phyloP scores from a whole-genome alignment of 169 alveolate genomes.

The Cryptosporidium xiaoi region DNA sequence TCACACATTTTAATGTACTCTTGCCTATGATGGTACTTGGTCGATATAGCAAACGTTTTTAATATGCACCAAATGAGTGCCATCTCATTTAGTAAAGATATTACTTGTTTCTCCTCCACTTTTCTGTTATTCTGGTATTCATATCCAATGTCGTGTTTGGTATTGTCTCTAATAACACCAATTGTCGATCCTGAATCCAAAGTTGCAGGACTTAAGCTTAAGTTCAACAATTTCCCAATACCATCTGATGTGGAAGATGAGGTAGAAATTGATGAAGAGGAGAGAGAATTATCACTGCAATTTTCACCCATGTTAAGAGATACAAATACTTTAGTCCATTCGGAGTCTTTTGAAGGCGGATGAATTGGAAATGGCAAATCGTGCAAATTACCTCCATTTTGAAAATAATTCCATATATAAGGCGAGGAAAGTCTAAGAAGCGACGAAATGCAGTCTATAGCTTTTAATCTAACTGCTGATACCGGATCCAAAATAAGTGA shows the following conservation, averaged over 20 bases:
- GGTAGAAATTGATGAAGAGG: constrained; percentile 15
- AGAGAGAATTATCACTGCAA: not conserved
- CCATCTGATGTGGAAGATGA: not conserved
- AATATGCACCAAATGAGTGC: constrained; percentile 71
- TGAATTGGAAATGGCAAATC: constrained; percentile 48
- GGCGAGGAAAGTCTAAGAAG: constrained; percentile 70
- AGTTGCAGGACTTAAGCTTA: not conserved
- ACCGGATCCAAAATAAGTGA: constrained; percentile 61
- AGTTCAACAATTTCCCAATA: not conserved
- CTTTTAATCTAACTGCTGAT: constrained; percentile 46
- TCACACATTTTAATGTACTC: constrained; percentile 64
- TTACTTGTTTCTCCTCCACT: constrained; percentile 6
- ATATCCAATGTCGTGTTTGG: not conserved
- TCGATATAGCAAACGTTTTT: constrained; percentile 57
- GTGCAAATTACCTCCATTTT: constrained; percentile 61
- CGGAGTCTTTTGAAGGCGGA: not conserved
- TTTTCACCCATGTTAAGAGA: not conserved
- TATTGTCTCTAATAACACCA: not conserved
- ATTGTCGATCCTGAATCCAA: no score
- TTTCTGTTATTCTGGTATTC: not conserved
- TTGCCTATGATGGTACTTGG: constrained; percentile 72
- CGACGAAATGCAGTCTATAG: constrained; percentile 54
- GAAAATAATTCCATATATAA: constrained; percentile 61
- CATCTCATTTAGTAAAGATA: constrained; percentile 20
- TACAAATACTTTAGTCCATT: not conserved